Percentiles rank a stretch among this genome's conserved stretches.
These are phyloP conservation scores for Sphagnurus paluster DNA, from an alignment of 1,284 basidiomycete genomes.

Conservation along the genomic window DNA sequence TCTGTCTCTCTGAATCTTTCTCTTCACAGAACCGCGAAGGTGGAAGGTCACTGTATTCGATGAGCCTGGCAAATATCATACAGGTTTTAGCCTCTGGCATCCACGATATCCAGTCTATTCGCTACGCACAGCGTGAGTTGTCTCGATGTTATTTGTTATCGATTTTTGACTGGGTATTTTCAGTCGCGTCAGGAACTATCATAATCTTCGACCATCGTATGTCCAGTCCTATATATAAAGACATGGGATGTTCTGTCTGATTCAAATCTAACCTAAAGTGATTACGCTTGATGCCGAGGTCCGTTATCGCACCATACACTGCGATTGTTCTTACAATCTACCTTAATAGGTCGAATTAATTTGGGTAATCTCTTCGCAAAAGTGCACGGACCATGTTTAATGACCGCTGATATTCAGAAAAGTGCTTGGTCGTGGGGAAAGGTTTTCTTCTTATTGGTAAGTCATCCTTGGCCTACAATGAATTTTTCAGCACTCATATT, in stretches of 20 bases:
- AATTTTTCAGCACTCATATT: constrained; percentile 6
- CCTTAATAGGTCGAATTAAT: constrained; percentile 45
- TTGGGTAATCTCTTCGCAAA: constrained; percentile 39
- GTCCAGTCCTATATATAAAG: constrained; percentile 20
- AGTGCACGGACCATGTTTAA: constrained; percentile 1
- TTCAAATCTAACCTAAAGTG: constrained; percentile 30
- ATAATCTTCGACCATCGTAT: constrained; percentile 54
- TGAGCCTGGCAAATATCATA: constrained; percentile 8
- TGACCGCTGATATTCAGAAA: constrained; percentile 26
- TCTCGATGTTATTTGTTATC: background rate
- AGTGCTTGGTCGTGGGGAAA: constrained; percentile 54
- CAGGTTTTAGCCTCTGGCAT: constrained; percentile 11
- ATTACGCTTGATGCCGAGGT: constrained; percentile 57
- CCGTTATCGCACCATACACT: constrained; percentile 13
- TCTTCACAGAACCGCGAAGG: background rate
- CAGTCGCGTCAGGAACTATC: constrained; percentile 50
- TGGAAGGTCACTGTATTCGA: constrained; percentile 1
- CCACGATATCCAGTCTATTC: constrained; percentile 37
- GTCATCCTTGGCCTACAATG: constrained; percentile 22
- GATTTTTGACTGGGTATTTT: background rate
- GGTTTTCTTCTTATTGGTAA: constrained; percentile 48
- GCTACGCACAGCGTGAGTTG: constrained; percentile 39
- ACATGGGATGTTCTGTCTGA: too few relatives aligned
- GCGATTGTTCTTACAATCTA: background rate
- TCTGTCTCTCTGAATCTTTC: background rate